Percentiles rank a stretch among this genome's conserved stretches.
Conservation (phyloP, 192 early-diverging fungal species). For the Linnemannia elongata region DNA sequence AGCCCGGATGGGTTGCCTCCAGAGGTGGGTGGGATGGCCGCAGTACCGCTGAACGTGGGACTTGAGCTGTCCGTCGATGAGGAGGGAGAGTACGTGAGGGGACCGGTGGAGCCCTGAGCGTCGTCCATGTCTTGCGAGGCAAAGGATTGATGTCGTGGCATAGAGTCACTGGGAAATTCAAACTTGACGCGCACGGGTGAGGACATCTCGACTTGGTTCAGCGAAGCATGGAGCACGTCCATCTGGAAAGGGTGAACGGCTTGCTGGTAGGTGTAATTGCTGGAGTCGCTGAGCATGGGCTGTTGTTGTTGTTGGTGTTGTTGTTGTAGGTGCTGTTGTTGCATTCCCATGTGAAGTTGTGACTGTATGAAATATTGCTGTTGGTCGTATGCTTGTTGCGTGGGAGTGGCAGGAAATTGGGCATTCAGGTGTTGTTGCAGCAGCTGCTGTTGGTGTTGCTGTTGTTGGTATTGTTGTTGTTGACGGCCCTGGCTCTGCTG, state of each 20-base stretch:
- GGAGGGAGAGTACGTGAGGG: conserved; percentile 13
- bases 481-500: background rate
- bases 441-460: conserved; percentile 25
- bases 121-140: conserved; percentile 46
- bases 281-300: background rate
- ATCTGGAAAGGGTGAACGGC: conserved; percentile 40
- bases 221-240: background rate
- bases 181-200: conserved; percentile 5
- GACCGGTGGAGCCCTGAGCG: conserved; percentile 4
- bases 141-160: conserved; percentile 5
- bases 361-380: conserved; percentile 16
- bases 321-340: conserved; percentile 19
- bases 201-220: conserved; percentile 2
- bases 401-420: conserved; percentile 12
- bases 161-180: conserved; percentile 10
- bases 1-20: background rate
- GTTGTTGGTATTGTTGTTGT: conserved; percentile 17
- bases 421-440: conserved; percentile 12
- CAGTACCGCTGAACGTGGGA: background rate
- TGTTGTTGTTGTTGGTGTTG: conserved; percentile 14
- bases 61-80: conserved; percentile 29
- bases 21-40: background rate
- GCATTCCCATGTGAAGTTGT: conserved; percentile 9
- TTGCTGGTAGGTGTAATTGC: conserved; percentile 19
- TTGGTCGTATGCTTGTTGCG: conserved; percentile 1